These are phyloP conservation scores for Cytospora paraplurivora DNA, from an alignment of 2,329 filamentous ascomycete genomes.

Conservation along the genomic window DNA sequence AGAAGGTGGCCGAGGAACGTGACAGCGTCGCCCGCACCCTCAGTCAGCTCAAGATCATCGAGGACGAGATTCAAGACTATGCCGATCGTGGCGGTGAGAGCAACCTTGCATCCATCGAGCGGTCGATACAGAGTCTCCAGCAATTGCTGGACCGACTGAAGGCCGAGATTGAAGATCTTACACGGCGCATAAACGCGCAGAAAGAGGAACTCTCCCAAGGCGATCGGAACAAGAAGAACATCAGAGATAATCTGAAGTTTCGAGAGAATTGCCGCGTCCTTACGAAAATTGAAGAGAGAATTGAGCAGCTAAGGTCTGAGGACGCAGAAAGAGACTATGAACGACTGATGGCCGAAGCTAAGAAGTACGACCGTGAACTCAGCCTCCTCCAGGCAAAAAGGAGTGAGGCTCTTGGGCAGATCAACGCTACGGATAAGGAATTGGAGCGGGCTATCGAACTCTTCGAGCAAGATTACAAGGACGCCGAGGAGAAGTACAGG, in stretches of 20 bases:
- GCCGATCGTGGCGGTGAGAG: conserved; percentile 72
- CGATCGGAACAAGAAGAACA: conserved; percentile 81
- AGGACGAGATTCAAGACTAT: conserved; percentile 79
- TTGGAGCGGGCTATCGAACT: conserved; percentile 72
- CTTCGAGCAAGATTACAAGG: conserved; percentile 84
- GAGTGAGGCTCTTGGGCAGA: conserved; percentile 72
- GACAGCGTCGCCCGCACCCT: conserved; percentile 73
- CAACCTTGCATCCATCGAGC: conserved; percentile 69
- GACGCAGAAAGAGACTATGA: conserved; percentile 83
- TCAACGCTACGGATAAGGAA: conserved; percentile 84
- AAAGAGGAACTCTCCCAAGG: conserved; percentile 77
- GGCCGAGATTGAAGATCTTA: conserved; percentile 66
- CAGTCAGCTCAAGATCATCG: conserved; percentile 74
- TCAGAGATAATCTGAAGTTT: conserved; percentile 85
- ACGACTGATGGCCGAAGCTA: conserved; percentile 70
- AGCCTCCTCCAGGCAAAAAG: conserved; percentile 72
- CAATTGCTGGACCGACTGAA: conserved; percentile 66
- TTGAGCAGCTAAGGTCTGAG: conserved; percentile 72
- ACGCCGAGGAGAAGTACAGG: conserved; percentile 78
- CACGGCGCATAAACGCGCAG: conserved; percentile 73
- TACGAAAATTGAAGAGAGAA: conserved; percentile 67
- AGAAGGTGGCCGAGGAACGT: conserved; percentile 69
- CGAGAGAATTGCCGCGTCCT: conserved; percentile 73
- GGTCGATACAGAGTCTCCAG: conserved; percentile 69
- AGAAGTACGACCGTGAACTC: conserved; percentile 65